Evolutionary conservation across 768 basidiomycete species (phyloP), one percentile per base, ranked within the genome.

Genomic region (Hypholoma sublateritium): DNA sequence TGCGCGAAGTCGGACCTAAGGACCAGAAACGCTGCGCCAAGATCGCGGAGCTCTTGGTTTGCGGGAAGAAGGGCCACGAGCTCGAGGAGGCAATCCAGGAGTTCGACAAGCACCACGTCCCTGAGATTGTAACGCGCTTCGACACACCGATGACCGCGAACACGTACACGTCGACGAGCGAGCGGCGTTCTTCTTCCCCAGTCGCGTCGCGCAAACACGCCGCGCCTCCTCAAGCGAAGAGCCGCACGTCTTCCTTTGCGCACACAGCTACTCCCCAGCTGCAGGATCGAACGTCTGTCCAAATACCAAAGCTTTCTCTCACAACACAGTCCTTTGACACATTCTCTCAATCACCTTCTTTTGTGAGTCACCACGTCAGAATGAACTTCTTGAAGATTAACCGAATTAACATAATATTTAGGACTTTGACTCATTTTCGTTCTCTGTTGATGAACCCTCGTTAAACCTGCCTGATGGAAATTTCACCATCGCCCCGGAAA

Each of bases 81-180:
- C 75, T 81, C 37, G 81, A 84, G 60, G 77, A 73, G 16, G 84
- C 81, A 28, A 76, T 76, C 70, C 80, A 74, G 66, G 84, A 77
- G 72, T 80, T 77, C 75, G 86, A 77, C 75, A 75, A 77, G 63
- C 65, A 77, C 61, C 77, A 79, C 65, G 72, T 80, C 39, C 78
- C 86, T 9, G 79, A 85, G 69, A 73, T 90, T 64, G 77, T 88
- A 42, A 88, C 88, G 9, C 79, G 87, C 51, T 90, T 90, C 67
- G 87, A 89, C 68, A 77, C 80, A 1, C 88, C 88, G 41, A 81
- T 90, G 39, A 90, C 88, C 0, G 88, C 85, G 7, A 77, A 79
- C 36, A 75, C 79, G 6, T 68, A 59, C 50, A 25, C 46, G 6
- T 3, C 43, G 22, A 54, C 55, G 39, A 64, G 65, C 34, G 62